phyloP scores from a whole-genome alignment of 192 early-diverging fungal genomes.

The Phycomyces blakesleeanus region DNA sequence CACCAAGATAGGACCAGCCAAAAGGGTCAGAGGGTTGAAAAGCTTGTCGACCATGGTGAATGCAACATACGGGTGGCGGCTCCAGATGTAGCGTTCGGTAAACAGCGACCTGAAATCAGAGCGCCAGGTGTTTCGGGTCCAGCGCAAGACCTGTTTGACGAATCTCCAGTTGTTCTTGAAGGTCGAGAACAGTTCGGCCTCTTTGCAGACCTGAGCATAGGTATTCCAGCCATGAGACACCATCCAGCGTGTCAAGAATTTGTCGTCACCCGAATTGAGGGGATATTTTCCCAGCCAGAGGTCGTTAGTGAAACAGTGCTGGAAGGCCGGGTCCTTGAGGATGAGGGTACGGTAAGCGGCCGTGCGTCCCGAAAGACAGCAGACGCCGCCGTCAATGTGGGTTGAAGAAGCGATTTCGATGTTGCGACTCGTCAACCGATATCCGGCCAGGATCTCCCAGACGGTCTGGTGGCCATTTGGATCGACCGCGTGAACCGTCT shows the following conservation, averaged over 20 bases:
- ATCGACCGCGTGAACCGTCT: constrained; percentile 56
- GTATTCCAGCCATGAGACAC: constrained; percentile 67
- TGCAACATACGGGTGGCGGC: constrained; percentile 63
- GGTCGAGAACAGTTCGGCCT: constrained; percentile 65
- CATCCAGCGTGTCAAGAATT: constrained; percentile 74
- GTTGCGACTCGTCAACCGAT: constrained; percentile 65
- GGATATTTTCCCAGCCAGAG: constrained; percentile 71
- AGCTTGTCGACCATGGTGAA: constrained; percentile 77
- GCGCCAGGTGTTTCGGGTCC: constrained; percentile 75
- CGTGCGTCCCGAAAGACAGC: constrained; percentile 69
- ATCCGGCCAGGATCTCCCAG: constrained; percentile 72
- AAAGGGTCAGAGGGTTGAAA: constrained; percentile 67
- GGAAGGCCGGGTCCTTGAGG: constrained; percentile 67
- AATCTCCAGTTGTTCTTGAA: constrained; percentile 78
- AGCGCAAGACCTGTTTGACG: constrained; percentile 64
- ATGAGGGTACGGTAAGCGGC: constrained; percentile 68
- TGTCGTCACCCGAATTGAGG: constrained; percentile 71
- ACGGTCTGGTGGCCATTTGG: constrained; percentile 54
- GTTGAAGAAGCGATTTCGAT: constrained; percentile 72
- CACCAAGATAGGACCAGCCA: constrained; percentile 61
- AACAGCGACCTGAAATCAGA: constrained; percentile 64
- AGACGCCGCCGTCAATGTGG: constrained; percentile 72
- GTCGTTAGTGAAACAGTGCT: constrained; percentile 68
- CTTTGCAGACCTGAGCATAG: constrained; percentile 60
- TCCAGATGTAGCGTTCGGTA: constrained; percentile 60